Evolutionary conservation across 2,329 filamentous ascomycete genomes (phyloP), one percentile per base, ranked within the genome.

Genomic region (Arthrocladium fulminans): DNA sequence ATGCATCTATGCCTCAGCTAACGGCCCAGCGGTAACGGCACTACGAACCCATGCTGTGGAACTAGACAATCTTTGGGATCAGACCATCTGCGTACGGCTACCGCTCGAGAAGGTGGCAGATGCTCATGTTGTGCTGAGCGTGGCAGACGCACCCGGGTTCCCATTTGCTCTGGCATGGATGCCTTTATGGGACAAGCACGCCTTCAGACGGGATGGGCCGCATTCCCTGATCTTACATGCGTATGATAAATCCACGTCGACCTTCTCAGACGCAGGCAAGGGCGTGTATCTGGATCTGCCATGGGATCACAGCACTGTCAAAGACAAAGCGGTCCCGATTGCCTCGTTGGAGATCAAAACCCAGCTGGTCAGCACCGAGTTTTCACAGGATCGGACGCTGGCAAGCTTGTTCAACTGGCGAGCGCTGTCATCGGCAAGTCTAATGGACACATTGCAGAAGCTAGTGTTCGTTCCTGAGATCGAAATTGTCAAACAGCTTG

Each of bases 391-490:
- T 62, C 84, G 89, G 48, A 80, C 84, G 13, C 77, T 98, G 9
- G 71, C 96, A 15, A 85, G 87, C 13, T 72, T 98, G 22, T 68
- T 97, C 27, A 86, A 83, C 58, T 97, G 92, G 92, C 87, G 81
- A 60, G 84, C 90, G 10, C 75, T 83, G 34, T 74, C 82, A 0
- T 76, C 81, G 39, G 80, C 82, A 23, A 81, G 89, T 29, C 73
- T 97, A 1, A 74, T 86, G 1, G 75, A 80, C 20, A 71, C 94
- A 1, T 70, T 98, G 35, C 84, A 85, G 62, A 83, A 89, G 56
- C 79, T 97, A 42, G 82, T 89, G 17, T 97, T 97, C 57, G 89
- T 98, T 0, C 86, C 92, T 0, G 92, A 98, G 63, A 95, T 97
- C 48, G 94, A 98, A 67, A 86, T 98, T 27, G 92, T 98, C 53